A percentile compares a stretch with the other conserved stretches of the same genome.
Evolutionary conservation across 371 early-diverging fungal species (phyloP).

Genomic region (Syncephalastrum sp.): DNA sequence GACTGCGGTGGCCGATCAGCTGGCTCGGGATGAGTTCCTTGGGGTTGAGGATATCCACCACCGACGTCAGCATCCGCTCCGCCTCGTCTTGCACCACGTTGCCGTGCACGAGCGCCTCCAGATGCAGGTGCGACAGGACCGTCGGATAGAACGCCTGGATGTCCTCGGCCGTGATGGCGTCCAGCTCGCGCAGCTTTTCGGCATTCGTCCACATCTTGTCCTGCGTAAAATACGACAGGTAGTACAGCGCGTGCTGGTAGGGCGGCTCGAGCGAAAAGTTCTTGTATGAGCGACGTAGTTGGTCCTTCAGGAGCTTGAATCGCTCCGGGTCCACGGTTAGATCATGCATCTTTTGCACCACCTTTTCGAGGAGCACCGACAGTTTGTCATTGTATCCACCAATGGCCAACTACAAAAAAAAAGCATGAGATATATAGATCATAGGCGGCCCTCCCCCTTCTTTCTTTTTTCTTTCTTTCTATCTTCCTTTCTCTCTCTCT

Average conservation of each 20-base stretch:
- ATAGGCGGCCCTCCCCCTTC: too few relatives aligned
- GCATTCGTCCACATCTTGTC: slow-evolving; percentile 80
- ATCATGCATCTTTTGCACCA: slow-evolving; percentile 67
- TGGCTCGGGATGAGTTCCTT: slow-evolving; percentile 63
- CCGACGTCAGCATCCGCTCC: slow-evolving; percentile 52
- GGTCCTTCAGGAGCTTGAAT: slow-evolving; percentile 76
- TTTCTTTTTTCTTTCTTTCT: background rate
- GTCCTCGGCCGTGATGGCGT: slow-evolving; percentile 65
- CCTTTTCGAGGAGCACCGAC: slow-evolving; percentile 62
- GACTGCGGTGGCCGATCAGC: slow-evolving; percentile 58
- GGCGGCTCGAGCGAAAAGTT: slow-evolving; percentile 76
- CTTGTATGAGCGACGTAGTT: slow-evolving; percentile 61
- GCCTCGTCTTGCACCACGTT: slow-evolving; percentile 74
- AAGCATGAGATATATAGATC: background rate
- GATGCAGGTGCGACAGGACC: slow-evolving; percentile 65
- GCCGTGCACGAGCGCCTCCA: slow-evolving; percentile 84
- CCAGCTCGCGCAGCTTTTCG: slow-evolving; percentile 66
- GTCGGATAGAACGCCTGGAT: slow-evolving; percentile 73
- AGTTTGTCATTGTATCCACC: slow-evolving; percentile 89
- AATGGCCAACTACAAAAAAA: slow-evolving; percentile 41
- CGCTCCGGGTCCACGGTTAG: slow-evolving; percentile 65
- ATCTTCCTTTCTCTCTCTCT: background rate
- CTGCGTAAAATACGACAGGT: slow-evolving; percentile 72
- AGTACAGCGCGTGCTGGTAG: slow-evolving; percentile 77
- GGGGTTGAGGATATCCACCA: slow-evolving; percentile 55